A percentile compares a stretch with the other conserved stretches of the same genome.
Evolutionary conservation across 1,284 basidiomycete genomes (phyloP).

Genomic region (Neonothopanus nambi): DNA sequence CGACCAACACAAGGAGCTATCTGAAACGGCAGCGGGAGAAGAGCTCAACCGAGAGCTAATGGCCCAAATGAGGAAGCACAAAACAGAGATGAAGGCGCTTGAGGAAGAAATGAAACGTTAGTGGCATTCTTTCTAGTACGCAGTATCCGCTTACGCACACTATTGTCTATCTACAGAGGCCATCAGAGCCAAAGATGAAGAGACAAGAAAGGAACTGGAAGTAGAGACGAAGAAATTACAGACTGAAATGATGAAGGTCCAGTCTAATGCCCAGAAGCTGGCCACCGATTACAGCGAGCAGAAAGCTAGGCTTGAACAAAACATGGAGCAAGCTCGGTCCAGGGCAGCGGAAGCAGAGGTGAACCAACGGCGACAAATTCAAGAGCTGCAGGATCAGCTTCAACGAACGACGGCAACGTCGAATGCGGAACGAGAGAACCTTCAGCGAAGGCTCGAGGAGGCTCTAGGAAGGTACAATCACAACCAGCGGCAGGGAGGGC

Average conservation of each 20-base stretch:
- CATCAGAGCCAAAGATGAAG: constrained; percentile 38
- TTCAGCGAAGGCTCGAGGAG: constrained; percentile 15
- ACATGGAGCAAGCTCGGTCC: constrained; percentile 27
- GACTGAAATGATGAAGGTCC: constrained; percentile 26
- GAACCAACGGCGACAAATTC: constrained; percentile 19
- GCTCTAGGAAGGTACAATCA: constrained; percentile 2
- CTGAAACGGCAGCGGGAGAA: constrained; percentile 40
- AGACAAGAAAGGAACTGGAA: constrained; percentile 37
- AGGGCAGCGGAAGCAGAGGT: constrained; percentile 5
- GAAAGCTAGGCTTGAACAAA: constrained; percentile 31
- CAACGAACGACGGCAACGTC: constrained; percentile 1
- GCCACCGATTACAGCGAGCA: constrained; percentile 32
- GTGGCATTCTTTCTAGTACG: too few relatives aligned
- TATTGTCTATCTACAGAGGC: too few relatives aligned
- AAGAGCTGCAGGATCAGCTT: constrained; percentile 19
- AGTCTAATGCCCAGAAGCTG: constrained; percentile 30
- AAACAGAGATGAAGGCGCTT: constrained; percentile 34
- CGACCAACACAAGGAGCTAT: constrained; percentile 37
- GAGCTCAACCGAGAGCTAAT: constrained; percentile 38
- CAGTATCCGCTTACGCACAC: too few relatives aligned
- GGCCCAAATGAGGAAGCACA: constrained; percentile 35
- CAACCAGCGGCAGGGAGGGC: constrained; percentile 10
- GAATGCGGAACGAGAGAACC: constrained; percentile 18
- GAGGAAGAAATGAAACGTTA: constrained; percentile 39
- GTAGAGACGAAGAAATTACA: constrained; percentile 35